Percentiles rank a stretch among this genome's conserved stretches.
phyloP scores from a whole-genome alignment of 164 flowering plant species.

The Vitis cinerea region DNA sequence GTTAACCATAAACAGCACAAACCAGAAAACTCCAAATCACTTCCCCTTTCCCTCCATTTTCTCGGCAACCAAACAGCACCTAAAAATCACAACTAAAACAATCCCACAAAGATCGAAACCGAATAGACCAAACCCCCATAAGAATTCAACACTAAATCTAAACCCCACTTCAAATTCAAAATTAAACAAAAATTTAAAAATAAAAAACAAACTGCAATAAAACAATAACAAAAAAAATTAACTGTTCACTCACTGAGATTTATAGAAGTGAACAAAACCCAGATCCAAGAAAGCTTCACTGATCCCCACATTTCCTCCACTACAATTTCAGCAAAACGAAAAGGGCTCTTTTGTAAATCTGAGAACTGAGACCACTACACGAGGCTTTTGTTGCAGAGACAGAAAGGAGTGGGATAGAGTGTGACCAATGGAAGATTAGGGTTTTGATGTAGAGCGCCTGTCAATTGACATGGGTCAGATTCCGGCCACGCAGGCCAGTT shows the following conservation, averaged over 20 bases:
- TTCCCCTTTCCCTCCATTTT: conserved; percentile 3
- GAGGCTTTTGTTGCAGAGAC: no score
- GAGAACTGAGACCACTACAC: no score
- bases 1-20: no score
- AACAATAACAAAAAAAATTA: conserved; percentile 5
- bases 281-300: not conserved
- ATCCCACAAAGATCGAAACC: conserved; percentile 20
- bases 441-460: no score
- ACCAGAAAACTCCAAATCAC: not conserved
- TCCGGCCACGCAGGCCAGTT: no score
- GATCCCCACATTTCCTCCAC: no score
- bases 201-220: not conserved
- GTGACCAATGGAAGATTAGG: no score
- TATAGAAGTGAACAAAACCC: conserved; percentile 16
- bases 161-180: not conserved
- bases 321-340: no score
- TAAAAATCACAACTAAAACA: conserved; percentile 1
- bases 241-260: conserved; percentile 21
- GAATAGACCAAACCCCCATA: not conserved
- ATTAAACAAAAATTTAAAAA: conserved; percentile 3
- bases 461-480: no score
- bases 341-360: no score
- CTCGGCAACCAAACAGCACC: conserved; percentile 2
- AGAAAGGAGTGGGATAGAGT: no score
- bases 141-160: not conserved